Base-by-base conservation (phyloP, 495 filamentous ascomycete species). In the Glarea lozoyensis region DNA sequence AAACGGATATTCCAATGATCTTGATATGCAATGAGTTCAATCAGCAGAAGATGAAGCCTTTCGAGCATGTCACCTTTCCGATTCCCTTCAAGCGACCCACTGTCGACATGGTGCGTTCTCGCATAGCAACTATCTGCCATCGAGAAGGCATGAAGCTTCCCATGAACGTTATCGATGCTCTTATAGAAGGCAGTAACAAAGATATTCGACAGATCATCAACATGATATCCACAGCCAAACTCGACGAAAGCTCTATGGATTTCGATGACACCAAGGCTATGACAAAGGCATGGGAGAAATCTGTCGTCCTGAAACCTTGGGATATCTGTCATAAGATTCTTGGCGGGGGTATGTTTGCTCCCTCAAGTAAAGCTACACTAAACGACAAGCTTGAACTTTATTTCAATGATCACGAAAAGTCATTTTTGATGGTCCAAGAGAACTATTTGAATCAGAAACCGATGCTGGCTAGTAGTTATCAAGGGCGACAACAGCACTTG, bases 191-290 rank as follows among this genome's bases (percentile, higher is more conserved):
- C 10, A 93, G 81, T 23, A 79, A 88, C 58, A 83, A 89, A 27
- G 92, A 99, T 64, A 99, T 99, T 54, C 83, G 92, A 7, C 92
- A 97, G 60, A 84, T 97, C 33, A 88, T 99, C 64, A 99, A 99
- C 63, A 99, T 99, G 92, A 66, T 97, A 11, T 89, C 88, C 9
- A 90, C 92, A 0, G 83, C 87, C 17, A 95, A 90, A 56, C 69
- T 96, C 1, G 93, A 94, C 45, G 78, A 88, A 54, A 63, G 73
- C 10, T 70, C 69, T 4, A 81, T 97, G 69, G 76, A 82, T 55
- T 96, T 75, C 49, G 81, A 92, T 43, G 68, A 89, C 53, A 78
- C 84, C 43, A 89, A 92, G 62, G 66, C 83, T 32, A 93, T 99
- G 90, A 84, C 87, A 15, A 97, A 96, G 61, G 77, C 86, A 0